Conservation (phyloP, 2,329 filamentous ascomycete species). For the Apiospora hydei region DNA sequence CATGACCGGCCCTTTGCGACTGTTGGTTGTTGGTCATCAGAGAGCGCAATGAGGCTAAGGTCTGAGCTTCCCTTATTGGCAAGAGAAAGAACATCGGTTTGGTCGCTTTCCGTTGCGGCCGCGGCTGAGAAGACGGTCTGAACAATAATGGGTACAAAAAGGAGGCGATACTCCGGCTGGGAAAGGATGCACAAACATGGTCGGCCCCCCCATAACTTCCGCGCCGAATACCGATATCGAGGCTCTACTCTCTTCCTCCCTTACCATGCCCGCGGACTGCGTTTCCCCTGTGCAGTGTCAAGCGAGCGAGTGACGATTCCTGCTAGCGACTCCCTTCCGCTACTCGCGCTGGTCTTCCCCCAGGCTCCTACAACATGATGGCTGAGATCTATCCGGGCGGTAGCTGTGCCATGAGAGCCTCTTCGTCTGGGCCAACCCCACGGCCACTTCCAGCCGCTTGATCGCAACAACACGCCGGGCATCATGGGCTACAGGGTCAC, state of each 20-base stretch:
- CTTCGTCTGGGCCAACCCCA: conserved; percentile 32
- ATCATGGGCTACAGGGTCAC: conserved; percentile 29
- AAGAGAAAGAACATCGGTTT: not conserved
- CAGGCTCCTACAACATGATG: conserved; percentile 31
- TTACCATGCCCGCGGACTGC: not conserved
- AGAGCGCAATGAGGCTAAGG: not conserved
- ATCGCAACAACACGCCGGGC: conserved; percentile 30
- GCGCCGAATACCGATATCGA: not conserved
- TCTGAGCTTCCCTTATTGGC: not conserved
- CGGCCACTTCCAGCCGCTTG: conserved; percentile 30
- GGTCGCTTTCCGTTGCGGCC: not conserved
- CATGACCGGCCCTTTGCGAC: not conserved
- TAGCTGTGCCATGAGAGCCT: conserved; percentile 27
- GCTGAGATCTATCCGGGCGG: conserved; percentile 29
- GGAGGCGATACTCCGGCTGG: not conserved
- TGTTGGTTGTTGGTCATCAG: not conserved
- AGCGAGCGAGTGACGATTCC: not conserved
- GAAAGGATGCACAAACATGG: not conserved
- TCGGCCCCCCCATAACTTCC: not conserved
- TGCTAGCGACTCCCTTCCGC: not conserved
- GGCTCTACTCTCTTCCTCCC: not conserved
- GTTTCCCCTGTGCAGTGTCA: not conserved
- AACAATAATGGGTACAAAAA: not conserved
- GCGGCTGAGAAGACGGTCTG: not conserved
- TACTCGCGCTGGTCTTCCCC: not conserved